Evolutionary conservation across 2,329 filamentous ascomycete species (phyloP), one percentile per base, ranked within the genome.

Genomic region (Domatiomyces catenatus): DNA sequence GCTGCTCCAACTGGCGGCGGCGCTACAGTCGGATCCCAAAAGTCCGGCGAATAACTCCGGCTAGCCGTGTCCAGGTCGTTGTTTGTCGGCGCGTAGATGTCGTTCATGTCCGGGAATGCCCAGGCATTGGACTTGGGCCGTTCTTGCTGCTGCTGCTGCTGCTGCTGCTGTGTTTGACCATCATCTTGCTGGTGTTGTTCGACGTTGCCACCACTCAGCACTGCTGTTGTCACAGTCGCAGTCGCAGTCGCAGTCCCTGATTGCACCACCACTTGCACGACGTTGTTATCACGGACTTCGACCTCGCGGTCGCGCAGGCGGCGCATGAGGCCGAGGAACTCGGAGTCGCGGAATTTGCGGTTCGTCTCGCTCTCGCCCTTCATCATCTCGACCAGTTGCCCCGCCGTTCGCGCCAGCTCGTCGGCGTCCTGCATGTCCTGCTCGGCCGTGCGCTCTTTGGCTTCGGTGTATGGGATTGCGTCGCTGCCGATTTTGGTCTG

Each of bases 291-390:
- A 56, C 85, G 75, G 39, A 92, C 79, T 47, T 76, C 75, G 12
- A 88, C 79, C 67, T 92, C 81, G 50, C 76, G 73, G 61, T 86
- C 80, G 48, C 83, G 76, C 50, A 92, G 76, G 52, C 78, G 76
- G 24, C 83, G 77, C 86, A 93, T 92, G 45, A 93, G 69, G 3
- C 76, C 73, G 0, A 90, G 67, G 61, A 93, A 93, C 52, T 77
- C 77, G 57, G 84, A 89, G 61, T 88, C 79, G 59, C 80, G 78
- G 65, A 92, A 92, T 62, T 90, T 90, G 46, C 79, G 69, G 50
- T 76, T 81, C 52, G 78, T 75, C 58, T 90, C 81, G 58, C 81
- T 75, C 58, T 90, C 81, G 58, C 81, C 71, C 18, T 77, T 73
- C 10, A 93, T 77, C 39, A 78, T 80, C 49, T 82, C 73, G 4